Evolutionary conservation across 2,329 filamentous ascomycete species (phyloP).

Genomic region (Colletotrichum tanaceti): DNA sequence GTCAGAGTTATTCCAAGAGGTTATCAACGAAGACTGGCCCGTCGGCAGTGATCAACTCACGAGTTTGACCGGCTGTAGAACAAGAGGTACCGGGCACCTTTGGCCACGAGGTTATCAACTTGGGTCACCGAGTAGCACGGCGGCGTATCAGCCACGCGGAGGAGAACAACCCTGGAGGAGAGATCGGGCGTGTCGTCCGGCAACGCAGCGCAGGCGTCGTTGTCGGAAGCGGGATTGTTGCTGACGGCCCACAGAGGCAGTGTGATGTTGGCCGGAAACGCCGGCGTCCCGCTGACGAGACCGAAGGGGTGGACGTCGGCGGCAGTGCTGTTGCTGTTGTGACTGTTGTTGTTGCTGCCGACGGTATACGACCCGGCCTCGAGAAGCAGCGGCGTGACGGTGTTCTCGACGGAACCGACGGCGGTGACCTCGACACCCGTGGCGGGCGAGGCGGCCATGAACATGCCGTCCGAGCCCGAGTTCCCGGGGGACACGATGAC

Average conservation of each 20-base stretch:
- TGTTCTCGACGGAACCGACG: conserved; percentile 42
- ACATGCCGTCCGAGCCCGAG: conserved; percentile 43
- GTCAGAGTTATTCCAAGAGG: no score
- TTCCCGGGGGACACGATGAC: conserved; percentile 47
- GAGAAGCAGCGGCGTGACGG: conserved; percentile 38
- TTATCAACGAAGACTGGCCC: not conserved
- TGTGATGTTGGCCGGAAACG: conserved; percentile 25
- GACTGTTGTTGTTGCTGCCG: not conserved
- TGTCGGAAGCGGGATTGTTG: conserved; percentile 29
- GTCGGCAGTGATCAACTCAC: not conserved
- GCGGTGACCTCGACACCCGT: conserved; percentile 43
- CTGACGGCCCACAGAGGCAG: conserved; percentile 29
- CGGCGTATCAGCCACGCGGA: conserved; percentile 48
- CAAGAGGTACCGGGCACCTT: conserved; percentile 52
- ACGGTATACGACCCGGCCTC: not conserved
- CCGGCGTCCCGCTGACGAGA: conserved; percentile 19
- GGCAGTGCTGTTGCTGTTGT: no score
- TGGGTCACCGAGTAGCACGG: conserved; percentile 52
- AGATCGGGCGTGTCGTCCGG: conserved; percentile 50
- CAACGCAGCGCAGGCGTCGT: conserved; percentile 46
- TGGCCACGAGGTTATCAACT: conserved; percentile 52
- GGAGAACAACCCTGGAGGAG: conserved; percentile 53
- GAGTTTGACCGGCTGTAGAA: conserved; percentile 11
- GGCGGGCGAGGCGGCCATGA: conserved; percentile 42
- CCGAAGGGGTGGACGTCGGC: conserved; percentile 29